Base-by-base conservation (phyloP, 345 rosid genomes). In the Melastoma malabathricum region DNA sequence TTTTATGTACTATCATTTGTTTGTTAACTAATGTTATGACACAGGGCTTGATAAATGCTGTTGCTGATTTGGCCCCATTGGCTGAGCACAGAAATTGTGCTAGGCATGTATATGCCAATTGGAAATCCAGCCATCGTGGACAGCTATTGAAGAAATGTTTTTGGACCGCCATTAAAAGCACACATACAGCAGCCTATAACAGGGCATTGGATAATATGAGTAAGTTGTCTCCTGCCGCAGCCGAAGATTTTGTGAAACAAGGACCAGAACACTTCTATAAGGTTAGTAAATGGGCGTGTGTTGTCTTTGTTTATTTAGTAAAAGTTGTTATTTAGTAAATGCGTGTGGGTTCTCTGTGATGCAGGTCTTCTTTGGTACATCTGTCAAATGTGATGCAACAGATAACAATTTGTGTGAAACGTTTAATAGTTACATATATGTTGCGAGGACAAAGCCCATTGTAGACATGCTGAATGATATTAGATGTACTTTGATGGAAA, bases 201-300 rank as follows among this genome's bases (percentile, higher is more conserved):
- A 18, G 19, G 12, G 19, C 20, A 41, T 10, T 52, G 10, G 18
- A 34, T 6, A 2, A 34, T 10, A 52, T 51, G 43, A 29, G 19
- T 10, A 6, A 10, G 13, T 18, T 7, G 19, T 27, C 44, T 1
- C 31, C 9, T 12, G 44, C 18, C 6, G 45, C 29, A 38, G 17
- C 39, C 14, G 15, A 34, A n/a, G 27, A 16, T 23, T 53, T 38
- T 41, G 22, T 15, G 15, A 14, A 17, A 38, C 0, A 4, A 1
- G 43, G 27, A 2, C 13, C 6, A 18, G 13, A 19, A 15, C 20
- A 5, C 15, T 38, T 38, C 14, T 53, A 27, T 1, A 5, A 6
- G 17, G 56, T 53, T 52, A 44, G 43, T 53, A 15, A 53, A 29
- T 9, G 20, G 0, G 10, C 25, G 9, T 53, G 54, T 41, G 44